Evolutionary conservation across 306 rosid genomes (phyloP).

Genomic region (Lathyrus tuberosus): DNA sequence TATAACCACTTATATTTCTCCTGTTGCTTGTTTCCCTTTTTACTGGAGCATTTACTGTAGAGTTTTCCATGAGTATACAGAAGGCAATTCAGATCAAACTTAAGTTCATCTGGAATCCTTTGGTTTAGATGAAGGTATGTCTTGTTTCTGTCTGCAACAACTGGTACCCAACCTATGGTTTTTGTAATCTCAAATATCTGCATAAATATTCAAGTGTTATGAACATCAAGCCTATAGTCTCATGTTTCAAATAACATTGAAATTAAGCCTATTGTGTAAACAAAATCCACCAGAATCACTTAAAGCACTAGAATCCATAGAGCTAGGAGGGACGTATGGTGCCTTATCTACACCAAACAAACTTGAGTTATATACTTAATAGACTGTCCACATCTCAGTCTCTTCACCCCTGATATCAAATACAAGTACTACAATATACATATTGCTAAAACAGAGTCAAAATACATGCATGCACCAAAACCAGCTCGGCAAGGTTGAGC

Average conservation of each 20-base stretch:
- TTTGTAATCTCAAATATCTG: conserved; percentile 90
- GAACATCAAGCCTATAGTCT: not conserved
- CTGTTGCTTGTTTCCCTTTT: conserved; percentile 46
- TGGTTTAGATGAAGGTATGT: conserved; percentile 86
- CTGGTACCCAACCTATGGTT: conserved; percentile 79
- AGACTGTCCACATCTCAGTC: no score
- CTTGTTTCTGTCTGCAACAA: conserved; percentile 75
- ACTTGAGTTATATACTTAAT: not conserved
- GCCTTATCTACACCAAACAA: conserved; percentile 18
- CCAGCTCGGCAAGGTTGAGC: conserved; percentile 1
- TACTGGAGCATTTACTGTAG: conserved; percentile 69
- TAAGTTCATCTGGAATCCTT: conserved; percentile 78
- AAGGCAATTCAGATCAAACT: conserved; percentile 90
- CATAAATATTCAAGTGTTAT: conserved; percentile 19
- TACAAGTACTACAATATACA: not conserved
- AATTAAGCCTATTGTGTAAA: not conserved
- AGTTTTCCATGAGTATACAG: conserved; percentile 85
- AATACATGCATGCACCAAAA: not conserved
- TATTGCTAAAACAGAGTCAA: conserved; percentile 3
- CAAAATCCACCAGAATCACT: conserved; percentile 11
- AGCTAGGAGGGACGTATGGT: conserved; percentile 11
- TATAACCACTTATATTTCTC: no score
- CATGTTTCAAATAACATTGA: not conserved
- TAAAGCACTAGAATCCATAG: conserved; percentile 22
- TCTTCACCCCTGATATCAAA: no score